These are phyloP conservation scores for Aspergillus udagawae DNA, from an alignment of 2,329 filamentous ascomycete species.

Conservation along the genomic window DNA sequence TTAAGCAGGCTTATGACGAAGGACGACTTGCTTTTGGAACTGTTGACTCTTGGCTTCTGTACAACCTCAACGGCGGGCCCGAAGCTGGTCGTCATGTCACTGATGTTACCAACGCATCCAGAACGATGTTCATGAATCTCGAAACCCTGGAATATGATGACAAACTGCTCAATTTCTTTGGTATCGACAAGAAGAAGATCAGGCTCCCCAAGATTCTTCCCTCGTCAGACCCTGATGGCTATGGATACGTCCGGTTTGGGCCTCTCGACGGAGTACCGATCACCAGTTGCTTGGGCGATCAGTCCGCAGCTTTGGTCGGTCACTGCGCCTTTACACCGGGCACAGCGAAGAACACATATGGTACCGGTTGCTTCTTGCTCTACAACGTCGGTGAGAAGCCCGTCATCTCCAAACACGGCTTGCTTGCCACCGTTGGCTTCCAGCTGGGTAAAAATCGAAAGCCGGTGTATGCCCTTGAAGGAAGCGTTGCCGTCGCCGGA, in stretches of 20 bases:
- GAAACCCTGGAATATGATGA: conserved; percentile 76
- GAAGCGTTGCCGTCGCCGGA: conserved; percentile 77
- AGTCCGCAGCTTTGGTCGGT: conserved; percentile 80
- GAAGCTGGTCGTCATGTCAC: conserved; percentile 70
- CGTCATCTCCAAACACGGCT: conserved; percentile 76
- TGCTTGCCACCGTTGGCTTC: conserved; percentile 83
- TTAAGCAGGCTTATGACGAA: conserved; percentile 71
- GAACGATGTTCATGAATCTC: conserved; percentile 94
- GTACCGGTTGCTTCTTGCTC: conserved; percentile 82
- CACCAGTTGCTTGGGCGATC: conserved; percentile 81
- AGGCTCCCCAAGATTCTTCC: conserved; percentile 77
- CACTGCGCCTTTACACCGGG: conserved; percentile 80
- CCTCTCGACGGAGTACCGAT: conserved; percentile 67
- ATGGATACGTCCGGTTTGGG: conserved; percentile 64
- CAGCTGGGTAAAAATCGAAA: conserved; percentile 68
- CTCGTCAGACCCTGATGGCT: conserved; percentile 70
- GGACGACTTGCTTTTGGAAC: conserved; percentile 78
- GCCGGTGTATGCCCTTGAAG: conserved; percentile 76
- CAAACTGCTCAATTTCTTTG: conserved; percentile 72
- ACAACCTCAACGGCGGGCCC: conserved; percentile 69
- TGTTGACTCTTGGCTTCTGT: conserved; percentile 84
- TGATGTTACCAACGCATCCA: conserved; percentile 80
- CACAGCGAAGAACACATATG: conserved; percentile 86
- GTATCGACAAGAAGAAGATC: conserved; percentile 67
- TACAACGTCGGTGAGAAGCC: conserved; percentile 85